Base-by-base conservation (phyloP, 768 basidiomycete species). In the Rubroboletus pulcherrimus region DNA sequence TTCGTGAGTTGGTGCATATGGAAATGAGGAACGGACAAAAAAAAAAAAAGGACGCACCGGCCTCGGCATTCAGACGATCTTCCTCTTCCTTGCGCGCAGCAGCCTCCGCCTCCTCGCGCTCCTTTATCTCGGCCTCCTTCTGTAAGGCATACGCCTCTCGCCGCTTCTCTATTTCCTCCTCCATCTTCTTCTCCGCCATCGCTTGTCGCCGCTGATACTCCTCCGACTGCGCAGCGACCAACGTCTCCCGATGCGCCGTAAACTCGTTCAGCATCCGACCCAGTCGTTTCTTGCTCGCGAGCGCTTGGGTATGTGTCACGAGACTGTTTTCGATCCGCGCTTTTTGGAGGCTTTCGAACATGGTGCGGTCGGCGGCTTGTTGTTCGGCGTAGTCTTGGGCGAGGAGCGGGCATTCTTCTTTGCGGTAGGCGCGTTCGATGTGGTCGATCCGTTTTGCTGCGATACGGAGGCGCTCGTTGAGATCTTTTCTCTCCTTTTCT, bases 401-500 rank as follows among this genome's bases (percentile, higher is more conserved):
- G 42, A 98, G 80, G 4, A 98, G 78, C 0, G 94, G 89, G 7
- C 86, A 81, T 69, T 98, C 96, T 47, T 93, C 94, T 71, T 93
- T 93, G 62, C 96, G 88, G 74, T 87, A 91, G 0, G 95, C 94
- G 51, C 94, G 92, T 74, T 98, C 96, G 69, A 90, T 70, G 74
- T 99, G 96, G 68, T 98, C 97, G 63, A 98, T 82, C 26, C 94
- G 88, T 75, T 98, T 98, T 37, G 85, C 70, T 42, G 87, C 80
- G 60, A 95, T 83, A 24, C 93, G 86, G 46, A 96, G 79, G 21
- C 89, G 82, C 64, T 93, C 90, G 54, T 79, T 81, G 60, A 91
- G 77, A 62, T 93, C 90, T 64, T 84, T 87, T 80, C 94, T 96
- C 75, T 98, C 95, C 75, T 96, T 97, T 76, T 97, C 97, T 43